These are phyloP conservation scores for Acacia acuminata DNA, from an alignment of 306 rosid species.

Conservation along the genomic window DNA sequence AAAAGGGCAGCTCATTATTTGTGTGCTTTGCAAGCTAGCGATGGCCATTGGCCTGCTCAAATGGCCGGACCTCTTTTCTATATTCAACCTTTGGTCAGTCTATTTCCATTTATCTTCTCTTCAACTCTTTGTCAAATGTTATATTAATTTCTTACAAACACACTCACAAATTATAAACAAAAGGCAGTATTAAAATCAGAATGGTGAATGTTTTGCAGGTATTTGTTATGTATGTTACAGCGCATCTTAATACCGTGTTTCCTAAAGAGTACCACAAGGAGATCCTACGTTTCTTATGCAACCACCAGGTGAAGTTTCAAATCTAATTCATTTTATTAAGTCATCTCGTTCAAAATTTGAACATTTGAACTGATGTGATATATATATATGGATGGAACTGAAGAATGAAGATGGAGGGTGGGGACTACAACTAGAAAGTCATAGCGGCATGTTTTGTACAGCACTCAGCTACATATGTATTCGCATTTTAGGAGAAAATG, in stretches of 20 bases:
- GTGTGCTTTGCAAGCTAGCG: constrained; percentile 47
- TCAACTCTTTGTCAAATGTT: neutral
- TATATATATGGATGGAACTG: neutral
- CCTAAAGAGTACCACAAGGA: constrained; percentile 42
- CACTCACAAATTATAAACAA: too few species aligned
- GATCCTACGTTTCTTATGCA: constrained; percentile 49
- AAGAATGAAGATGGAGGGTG: constrained; percentile 67
- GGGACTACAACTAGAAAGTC: constrained; percentile 62
- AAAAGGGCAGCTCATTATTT: constrained; percentile 40
- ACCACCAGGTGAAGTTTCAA: constrained; percentile 39
- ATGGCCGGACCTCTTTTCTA: constrained; percentile 55
- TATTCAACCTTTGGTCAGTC: constrained; percentile 51
- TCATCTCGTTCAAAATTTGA: too few species aligned
- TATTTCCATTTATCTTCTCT: neutral
- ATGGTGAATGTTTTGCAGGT: constrained; percentile 33
- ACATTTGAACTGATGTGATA: too few species aligned
- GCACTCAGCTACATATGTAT: constrained; percentile 49
- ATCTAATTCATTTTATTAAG: neutral
- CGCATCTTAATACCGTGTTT: constrained; percentile 42
- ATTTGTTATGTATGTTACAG: constrained; percentile 43
- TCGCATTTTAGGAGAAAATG: constrained; percentile 65
- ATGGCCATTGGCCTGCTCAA: constrained; percentile 70
- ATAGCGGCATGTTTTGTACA: constrained; percentile 61
- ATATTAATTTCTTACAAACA: too few species aligned
- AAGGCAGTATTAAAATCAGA: too few species aligned